Base-by-base conservation (phyloP, 441 rosid species). In the Flueggea neowawraea region DNA sequence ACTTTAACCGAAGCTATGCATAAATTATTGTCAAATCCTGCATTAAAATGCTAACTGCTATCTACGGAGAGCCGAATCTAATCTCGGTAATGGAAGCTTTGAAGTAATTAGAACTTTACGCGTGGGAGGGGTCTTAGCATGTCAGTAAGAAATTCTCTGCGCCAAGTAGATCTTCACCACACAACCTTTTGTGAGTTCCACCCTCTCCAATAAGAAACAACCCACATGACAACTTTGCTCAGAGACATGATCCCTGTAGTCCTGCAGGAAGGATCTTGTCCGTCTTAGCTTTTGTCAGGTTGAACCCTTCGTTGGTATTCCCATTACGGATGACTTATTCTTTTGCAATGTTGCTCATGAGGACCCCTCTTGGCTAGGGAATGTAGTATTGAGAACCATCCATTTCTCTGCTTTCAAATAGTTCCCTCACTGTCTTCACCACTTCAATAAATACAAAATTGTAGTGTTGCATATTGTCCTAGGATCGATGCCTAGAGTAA, bases 161-260 rank as follows among this genome's bases (percentile, higher is more conserved):
- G 69, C 66, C 55, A 36, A 51, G n/a, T 53, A 36, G 52, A 49
- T 52, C 53, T 62, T 69, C 62, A 68, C 63, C 62, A 52, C 53
- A 43, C 17, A 12, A 44, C 54, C 65, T 65, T 64, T 58, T 58
- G 57, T 60, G 69, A 66, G 74, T 68, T 74, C 60, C 67, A 63
- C 32, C 11, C 56, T 56, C 64, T 77, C 80, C 82, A 68, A 73
- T 71, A 52, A 77, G 65, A 71, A 71, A 69, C 81, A 61, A 71
- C 52, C 78, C 85, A 80, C 85, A 82, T 82, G 85, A 75, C 65
- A 73, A 43, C 67, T 54, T 78, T 73, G 75, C 63, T 60, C 61
- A 65, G 69, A 68, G 76, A 82, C 76, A 69, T 62, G 65, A 75
- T 65, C 80, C 72, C 13, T 41, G 62, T 52, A 57, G 52, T 49